Evolutionary conservation across 2,329 filamentous ascomycete species (phyloP).

Genomic region (Zymoseptoria tritici): DNA sequence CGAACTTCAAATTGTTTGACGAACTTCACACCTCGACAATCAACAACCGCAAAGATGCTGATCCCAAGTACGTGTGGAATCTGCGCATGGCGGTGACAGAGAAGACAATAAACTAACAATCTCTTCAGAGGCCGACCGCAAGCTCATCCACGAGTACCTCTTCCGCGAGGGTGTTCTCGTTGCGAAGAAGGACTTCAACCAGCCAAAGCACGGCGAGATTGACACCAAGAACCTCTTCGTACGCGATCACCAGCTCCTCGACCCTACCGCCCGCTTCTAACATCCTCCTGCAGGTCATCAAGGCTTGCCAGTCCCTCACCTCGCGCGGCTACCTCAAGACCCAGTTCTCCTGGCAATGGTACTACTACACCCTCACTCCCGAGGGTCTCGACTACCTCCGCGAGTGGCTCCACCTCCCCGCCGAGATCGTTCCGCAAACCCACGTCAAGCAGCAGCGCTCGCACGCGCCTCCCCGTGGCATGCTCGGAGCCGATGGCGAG

Average conservation of each 20-base stretch:
- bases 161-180: constrained; percentile 82
- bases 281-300: constrained; percentile 60
- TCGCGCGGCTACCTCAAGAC: constrained; percentile 99
- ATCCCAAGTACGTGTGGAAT: not conserved
- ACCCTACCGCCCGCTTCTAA: constrained; percentile 2
- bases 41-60: constrained; percentile 1
- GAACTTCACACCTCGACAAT: not conserved
- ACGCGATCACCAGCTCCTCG: constrained; percentile 22
- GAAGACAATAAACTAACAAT: not conserved
- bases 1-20: not conserved
- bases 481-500: constrained; percentile 78
- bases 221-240: constrained; percentile 99
- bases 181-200: constrained; percentile 98
- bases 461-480: constrained; percentile 94
- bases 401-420: constrained; percentile 99
- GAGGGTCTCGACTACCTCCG: constrained; percentile 99
- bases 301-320: constrained; percentile 96
- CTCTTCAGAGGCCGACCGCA: constrained; percentile 97
- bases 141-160: constrained; percentile 99
- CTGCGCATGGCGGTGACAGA: not conserved
- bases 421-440: constrained; percentile 98
- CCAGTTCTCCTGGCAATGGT: constrained; percentile 99
- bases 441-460: constrained; percentile 99
- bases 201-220: constrained; percentile 94
- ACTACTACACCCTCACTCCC: constrained; percentile 99